Base-by-base conservation (phyloP, 345 rosid genomes). In the Populus alba region DNA sequence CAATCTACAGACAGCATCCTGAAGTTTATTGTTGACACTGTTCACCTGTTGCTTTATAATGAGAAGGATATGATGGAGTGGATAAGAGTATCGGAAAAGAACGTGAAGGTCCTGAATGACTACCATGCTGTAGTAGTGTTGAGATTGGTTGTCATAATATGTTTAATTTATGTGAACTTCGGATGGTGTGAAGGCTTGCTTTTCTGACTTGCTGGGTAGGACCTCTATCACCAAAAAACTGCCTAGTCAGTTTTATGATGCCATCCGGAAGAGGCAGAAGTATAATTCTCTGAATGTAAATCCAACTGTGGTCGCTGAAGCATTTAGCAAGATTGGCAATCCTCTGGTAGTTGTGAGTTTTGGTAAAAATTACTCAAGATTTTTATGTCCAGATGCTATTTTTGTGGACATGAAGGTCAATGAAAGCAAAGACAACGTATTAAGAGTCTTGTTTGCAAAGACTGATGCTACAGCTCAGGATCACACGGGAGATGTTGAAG, bases 101-200 rank as follows among this genome's bases (percentile, higher is more conserved):
- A 80, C 38, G 67, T 39, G 43, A 59, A 4, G 20, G 57, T 51
- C 57, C 4, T 51, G 57, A 51, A 51, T 22, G 57, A 51, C 57
- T 51, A 51, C 8, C 57, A 51, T 51, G 57, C 57, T 16, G 0
- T 5, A 66, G 45, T 74, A 20, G 86, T 87, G 71, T 72, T 82
- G 81, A 80, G 88, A 73, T 62, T 86, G 77, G 80, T 88, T 65
- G 68, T 80, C 0, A 18, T 88, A 37, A 0, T 78, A 61, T 88
- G 84, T 77, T 35, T 81, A 68, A 72, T 85, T 45, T 68, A 78
- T 63, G 31, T 84, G 73, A 89, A 87, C 72, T 89, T 82, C 51
- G 77, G 77, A 57, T 6, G 12, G 37, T 41, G 66, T 57, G 33
- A 23, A 6, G 18, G 71, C 15, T 63, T 82, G n/a, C 84, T 82